Evolutionary conservation across 352 stramenopile genomes (phyloP).

Genomic region (Globisporangium okanoganense): DNA sequence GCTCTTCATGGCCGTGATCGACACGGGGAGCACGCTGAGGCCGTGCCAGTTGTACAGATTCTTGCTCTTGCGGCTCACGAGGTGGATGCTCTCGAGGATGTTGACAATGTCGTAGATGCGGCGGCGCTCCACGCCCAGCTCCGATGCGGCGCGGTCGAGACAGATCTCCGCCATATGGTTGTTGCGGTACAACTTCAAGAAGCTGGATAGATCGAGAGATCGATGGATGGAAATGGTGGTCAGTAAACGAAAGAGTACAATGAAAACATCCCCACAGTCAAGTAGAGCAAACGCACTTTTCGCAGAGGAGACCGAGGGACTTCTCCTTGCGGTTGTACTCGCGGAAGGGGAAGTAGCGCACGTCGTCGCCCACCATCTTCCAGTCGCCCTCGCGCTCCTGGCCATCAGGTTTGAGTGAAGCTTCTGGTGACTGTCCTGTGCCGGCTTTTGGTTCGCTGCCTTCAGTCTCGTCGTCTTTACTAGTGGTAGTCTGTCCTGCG

Average conservation of each 20-base stretch:
- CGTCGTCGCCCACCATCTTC: slow-evolving; percentile 31
- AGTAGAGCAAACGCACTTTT: slow-evolving; percentile 59
- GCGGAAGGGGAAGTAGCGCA: slow-evolving; percentile 61
- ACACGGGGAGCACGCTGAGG: slow-evolving; percentile 53
- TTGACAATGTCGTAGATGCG: slow-evolving; percentile 99
- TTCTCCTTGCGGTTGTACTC: slow-evolving; percentile 90
- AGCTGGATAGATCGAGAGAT: slow-evolving; percentile 27
- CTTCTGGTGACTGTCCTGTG: neutral
- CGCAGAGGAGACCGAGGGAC: slow-evolving; percentile 76
- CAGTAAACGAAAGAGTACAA: neutral
- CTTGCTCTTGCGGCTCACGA: slow-evolving; percentile 95
- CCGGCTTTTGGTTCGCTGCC: neutral
- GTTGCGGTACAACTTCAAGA: slow-evolving; percentile 69
- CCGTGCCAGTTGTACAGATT: slow-evolving; percentile 95
- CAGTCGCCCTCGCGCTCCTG: slow-evolving; percentile 22
- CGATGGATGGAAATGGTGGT: neutral
- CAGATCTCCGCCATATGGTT: slow-evolving; percentile 74
- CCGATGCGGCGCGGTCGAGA: slow-evolving; percentile 56
- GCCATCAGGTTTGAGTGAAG: neutral
- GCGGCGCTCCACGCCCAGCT: slow-evolving; percentile 89
- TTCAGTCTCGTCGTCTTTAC: neutral
- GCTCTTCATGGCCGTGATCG: slow-evolving; percentile 70
- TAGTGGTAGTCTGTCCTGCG: neutral
- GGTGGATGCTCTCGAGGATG: slow-evolving; percentile 94
- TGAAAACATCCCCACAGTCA: neutral